Percentiles rank a stretch among this genome's conserved stretches.
These are phyloP conservation scores for Abrus precatorius DNA, from an alignment of 306 rosid species.

Conservation along the genomic window DNA sequence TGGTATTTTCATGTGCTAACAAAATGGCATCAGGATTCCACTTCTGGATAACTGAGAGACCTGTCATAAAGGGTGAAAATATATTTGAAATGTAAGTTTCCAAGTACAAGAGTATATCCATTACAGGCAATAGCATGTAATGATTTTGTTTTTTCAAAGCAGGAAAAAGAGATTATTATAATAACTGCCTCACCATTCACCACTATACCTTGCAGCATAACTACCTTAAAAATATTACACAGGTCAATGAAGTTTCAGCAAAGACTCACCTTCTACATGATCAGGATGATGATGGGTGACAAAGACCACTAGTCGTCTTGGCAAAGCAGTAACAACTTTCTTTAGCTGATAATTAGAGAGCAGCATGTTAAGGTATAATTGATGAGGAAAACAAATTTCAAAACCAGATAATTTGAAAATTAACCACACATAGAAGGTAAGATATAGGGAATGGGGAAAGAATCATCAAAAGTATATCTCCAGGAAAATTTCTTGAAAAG, in stretches of 20 bases:
- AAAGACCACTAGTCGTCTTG: constrained; percentile 79
- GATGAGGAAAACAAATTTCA: constrained; percentile 28
- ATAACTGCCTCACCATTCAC: constrained; percentile 38
- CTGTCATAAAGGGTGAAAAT: constrained; percentile 56
- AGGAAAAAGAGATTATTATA: constrained; percentile 28
- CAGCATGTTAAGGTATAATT: constrained; percentile 41
- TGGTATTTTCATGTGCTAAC: constrained; percentile 84
- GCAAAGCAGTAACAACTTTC: constrained; percentile 76
- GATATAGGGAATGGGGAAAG: neutral
- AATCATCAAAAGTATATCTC: constrained; percentile 36
- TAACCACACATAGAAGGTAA: constrained; percentile 33
- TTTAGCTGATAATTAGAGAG: constrained; percentile 67
- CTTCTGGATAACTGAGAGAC: constrained; percentile 83
- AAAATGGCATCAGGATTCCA: constrained; percentile 81
- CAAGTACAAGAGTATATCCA: constrained; percentile 4
- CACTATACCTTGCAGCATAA: constrained; percentile 26
- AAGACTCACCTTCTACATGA: constrained; percentile 85
- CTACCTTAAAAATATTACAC: constrained; percentile 5
- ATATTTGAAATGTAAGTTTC: constrained; percentile 22
- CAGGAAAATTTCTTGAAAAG: constrained; percentile 10
- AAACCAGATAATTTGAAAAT: constrained; percentile 20
- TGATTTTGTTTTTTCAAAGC: neutral
- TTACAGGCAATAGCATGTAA: constrained; percentile 31
- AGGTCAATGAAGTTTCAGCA: neutral
- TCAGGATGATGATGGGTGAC: constrained; percentile 89